Base-by-base conservation (phyloP, 306 rosid species). In the Macrotyloma uniflorum region DNA sequence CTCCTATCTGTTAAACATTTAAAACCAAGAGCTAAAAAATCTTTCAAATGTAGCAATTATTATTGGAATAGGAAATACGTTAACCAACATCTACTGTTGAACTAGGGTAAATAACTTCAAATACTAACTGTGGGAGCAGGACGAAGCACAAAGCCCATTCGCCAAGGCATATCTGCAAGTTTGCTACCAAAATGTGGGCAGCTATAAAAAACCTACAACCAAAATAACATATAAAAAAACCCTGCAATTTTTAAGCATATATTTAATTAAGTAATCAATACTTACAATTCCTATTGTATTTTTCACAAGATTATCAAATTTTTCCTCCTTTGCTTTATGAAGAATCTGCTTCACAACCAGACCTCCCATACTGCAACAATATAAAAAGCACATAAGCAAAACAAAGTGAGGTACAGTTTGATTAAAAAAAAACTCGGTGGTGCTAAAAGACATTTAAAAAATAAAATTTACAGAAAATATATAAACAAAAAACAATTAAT, bases 131-230 rank as follows among this genome's bases (percentile, higher is more conserved):
- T 83, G 26, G 94, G 98, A 70, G 98, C 93, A 70, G 98, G 97
- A 57, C 97, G 97, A 77, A 95, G 88, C 32, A 95, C 93, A 70
- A 92, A 71, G 63, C 99, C 99, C 97, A 95, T 92, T 85, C 89
- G 89, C 99, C 93, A 92, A 63, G 99, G 99, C 95, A 92, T 90
- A 76, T 95, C 99, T 58, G 99, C 99, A 57, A 95, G 93, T 86
- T 88, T 95, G 94, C 99, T 95, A 74, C 99, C 99, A 66, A 93
- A 95, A 85, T 95, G 99, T 28, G 99, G 99, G 86, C 99, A 95
- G 88, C 99, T 93, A 70, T 95, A 95, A 87, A 92, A 95, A 80
- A 93, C 93, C 99, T 95, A 83, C 85, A 84, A 62, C 55, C 84
- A 79, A 62, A 76, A 40, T 40, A 76, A 80, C 49, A 79, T 45